Evolutionary conservation across 2,329 filamentous ascomycete species (phyloP).

Genomic region (Cadophora sp.): DNA sequence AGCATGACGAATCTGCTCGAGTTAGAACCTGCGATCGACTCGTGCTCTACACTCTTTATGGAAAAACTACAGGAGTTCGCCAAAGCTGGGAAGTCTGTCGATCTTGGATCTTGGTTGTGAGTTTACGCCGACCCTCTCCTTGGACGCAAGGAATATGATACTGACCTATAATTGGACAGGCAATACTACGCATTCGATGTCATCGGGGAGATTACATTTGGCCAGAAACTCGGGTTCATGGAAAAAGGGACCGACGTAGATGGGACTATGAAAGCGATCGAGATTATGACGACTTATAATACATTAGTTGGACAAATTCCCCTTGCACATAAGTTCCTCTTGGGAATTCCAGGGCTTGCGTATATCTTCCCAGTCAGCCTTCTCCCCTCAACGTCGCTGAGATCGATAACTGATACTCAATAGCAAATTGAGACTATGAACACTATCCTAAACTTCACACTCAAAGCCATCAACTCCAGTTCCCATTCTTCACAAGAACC

Average conservation of each 20-base stretch:
- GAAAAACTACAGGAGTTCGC: slow-evolving; percentile 6
- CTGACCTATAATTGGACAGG: not conserved
- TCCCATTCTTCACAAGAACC: not conserved
- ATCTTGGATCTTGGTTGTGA: slow-evolving; percentile 18
- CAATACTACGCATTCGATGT: slow-evolving; percentile 25
- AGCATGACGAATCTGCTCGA: slow-evolving; percentile 20
- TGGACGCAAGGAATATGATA: too few relatives aligned
- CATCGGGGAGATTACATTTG: slow-evolving; percentile 18
- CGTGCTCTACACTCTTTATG: slow-evolving; percentile 20
- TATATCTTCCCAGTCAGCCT: slow-evolving; percentile 20
- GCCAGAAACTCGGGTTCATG: slow-evolving; percentile 23
- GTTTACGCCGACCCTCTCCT: not conserved
- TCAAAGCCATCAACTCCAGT: slow-evolving; percentile 5
- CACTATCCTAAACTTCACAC: slow-evolving; percentile 16
- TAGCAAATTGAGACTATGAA: slow-evolving; percentile 16
- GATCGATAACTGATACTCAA: slow-evolving; percentile 16
- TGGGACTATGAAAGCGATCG: slow-evolving; percentile 22
- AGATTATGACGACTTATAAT: slow-evolving; percentile 4
- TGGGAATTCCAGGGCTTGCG: slow-evolving; percentile 13
- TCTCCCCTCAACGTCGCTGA: slow-evolving; percentile 17
- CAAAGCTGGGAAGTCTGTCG: slow-evolving; percentile 6
- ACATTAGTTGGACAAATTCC: slow-evolving; percentile 7
- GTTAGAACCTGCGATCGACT: slow-evolving; percentile 17
- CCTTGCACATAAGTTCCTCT: not conserved
- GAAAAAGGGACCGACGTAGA: slow-evolving; percentile 20